A percentile compares a stretch with the other conserved stretches of the same genome.
These are phyloP conservation scores for Scedosporium apiospermum DNA, from an alignment of 2,329 filamentous ascomycete genomes.

Conservation along the genomic window DNA sequence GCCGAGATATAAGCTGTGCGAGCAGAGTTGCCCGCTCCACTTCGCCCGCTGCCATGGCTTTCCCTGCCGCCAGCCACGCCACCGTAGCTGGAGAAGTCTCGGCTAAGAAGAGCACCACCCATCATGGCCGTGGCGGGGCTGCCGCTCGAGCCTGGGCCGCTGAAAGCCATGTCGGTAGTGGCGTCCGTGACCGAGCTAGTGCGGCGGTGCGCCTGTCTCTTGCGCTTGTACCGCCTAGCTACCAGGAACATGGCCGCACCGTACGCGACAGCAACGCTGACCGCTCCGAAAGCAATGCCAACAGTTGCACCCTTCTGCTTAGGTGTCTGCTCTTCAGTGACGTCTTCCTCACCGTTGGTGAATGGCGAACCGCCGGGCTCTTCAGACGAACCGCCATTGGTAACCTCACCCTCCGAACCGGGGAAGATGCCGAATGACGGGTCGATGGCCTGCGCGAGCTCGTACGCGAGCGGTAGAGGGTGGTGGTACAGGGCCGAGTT, in stretches of 20 bases:
- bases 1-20: slow-evolving; percentile 67
- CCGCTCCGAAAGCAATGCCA: slow-evolving; percentile 66
- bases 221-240: slow-evolving; percentile 82
- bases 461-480: slow-evolving; percentile 52
- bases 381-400: slow-evolving; percentile 25
- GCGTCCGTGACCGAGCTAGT: slow-evolving; percentile 59
- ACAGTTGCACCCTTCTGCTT: slow-evolving; percentile 54
- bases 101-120: slow-evolving; percentile 56
- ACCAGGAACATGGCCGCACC: slow-evolving; percentile 92
- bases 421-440: slow-evolving; percentile 61
- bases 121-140: slow-evolving; percentile 56
- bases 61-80: slow-evolving; percentile 36
- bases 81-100: slow-evolving; percentile 46
- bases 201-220: slow-evolving; percentile 67
- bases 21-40: slow-evolving; percentile 41
- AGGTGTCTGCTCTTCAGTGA: slow-evolving; percentile 37
- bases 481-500: slow-evolving; percentile 69
- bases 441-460: slow-evolving; percentile 75
- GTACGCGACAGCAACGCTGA: slow-evolving; percentile 74
- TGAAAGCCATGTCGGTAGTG: slow-evolving; percentile 45
- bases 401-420: slow-evolving; percentile 12
- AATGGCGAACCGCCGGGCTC: slow-evolving; percentile 7
- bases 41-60: slow-evolving; percentile 57
- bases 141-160: slow-evolving; percentile 19
- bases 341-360: background rate